These are phyloP conservation scores for Teunomyces kruisii DNA, from an alignment of 805 yeast species.

Conservation along the genomic window DNA sequence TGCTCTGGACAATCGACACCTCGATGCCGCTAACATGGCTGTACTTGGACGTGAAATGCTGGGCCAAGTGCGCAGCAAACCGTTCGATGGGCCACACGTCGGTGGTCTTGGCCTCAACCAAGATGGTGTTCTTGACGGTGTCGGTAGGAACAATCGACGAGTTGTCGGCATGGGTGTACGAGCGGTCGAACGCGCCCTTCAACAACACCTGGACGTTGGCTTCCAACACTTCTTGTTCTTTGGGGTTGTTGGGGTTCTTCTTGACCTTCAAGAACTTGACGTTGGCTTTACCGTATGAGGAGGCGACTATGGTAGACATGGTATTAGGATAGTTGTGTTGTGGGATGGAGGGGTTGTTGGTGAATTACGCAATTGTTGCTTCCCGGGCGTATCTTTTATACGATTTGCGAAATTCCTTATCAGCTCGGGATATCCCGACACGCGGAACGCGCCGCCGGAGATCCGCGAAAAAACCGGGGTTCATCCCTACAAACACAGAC, in stretches of 20 bases:
- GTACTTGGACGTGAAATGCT: slow-evolving; percentile 79
- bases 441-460: neutral
- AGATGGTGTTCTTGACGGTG: slow-evolving; percentile 85
- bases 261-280: slow-evolving; percentile 89
- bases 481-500: neutral
- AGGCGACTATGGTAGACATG: slow-evolving; percentile 19
- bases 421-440: neutral
- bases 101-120: slow-evolving; percentile 76
- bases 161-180: slow-evolving; percentile 89
- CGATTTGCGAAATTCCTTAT: neutral
- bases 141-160: slow-evolving; percentile 90
- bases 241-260: slow-evolving; percentile 70
- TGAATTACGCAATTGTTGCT: too few relatives aligned
- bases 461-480: neutral
- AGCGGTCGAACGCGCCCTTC: slow-evolving; percentile 73
- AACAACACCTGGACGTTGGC: slow-evolving; percentile 76
- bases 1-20: slow-evolving; percentile 64
- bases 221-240: slow-evolving; percentile 79
- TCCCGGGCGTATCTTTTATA: neutral
- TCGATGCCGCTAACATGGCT: slow-evolving; percentile 72
- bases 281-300: slow-evolving; percentile 89
- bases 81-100: slow-evolving; percentile 91
- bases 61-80: slow-evolving; percentile 80
- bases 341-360: neutral
- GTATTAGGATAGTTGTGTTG: neutral